These are phyloP conservation scores for Nectriaceae sp. DNA, from an alignment of 2,329 filamentous ascomycete species.

Conservation along the genomic window DNA sequence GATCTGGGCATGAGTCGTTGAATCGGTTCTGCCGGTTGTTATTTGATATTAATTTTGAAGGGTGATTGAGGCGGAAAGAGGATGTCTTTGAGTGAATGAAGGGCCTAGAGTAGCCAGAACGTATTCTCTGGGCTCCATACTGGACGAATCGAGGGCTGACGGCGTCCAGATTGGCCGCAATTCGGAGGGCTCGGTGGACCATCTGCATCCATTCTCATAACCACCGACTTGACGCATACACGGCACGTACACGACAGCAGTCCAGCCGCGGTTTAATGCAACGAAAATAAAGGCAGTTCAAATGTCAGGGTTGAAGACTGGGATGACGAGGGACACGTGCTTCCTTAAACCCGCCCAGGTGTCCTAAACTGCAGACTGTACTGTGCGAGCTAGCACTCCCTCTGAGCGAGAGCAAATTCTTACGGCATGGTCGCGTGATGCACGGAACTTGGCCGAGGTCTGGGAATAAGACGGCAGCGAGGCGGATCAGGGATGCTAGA, in stretches of 20 bases:
- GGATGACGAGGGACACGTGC: neutral
- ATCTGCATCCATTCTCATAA: neutral
- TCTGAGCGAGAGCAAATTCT: no score
- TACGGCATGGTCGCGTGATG: neutral
- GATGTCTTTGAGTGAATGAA: neutral
- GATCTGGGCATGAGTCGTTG: neutral
- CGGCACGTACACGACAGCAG: neutral
- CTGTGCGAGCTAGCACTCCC: no score
- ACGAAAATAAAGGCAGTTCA: neutral
- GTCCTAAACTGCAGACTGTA: neutral
- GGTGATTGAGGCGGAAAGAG: neutral
- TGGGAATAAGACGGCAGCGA: neutral
- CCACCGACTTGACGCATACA: neutral
- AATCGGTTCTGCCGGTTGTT: neutral
- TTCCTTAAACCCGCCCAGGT: neutral
- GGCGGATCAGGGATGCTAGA: no score
- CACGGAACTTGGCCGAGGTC: neutral
- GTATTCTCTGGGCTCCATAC: neutral
- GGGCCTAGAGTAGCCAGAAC: neutral
- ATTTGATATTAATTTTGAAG: neutral
- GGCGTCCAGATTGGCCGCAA: neutral
- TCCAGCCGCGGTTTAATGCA: neutral
- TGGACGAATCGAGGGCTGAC: neutral
- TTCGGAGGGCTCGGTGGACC: conserved; percentile 2
- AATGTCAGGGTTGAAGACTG: no score